Percentiles rank a stretch among this genome's conserved stretches.
phyloP scores from a whole-genome alignment of 1,284 basidiomycete species.

The Laetiporus sulphureus region DNA sequence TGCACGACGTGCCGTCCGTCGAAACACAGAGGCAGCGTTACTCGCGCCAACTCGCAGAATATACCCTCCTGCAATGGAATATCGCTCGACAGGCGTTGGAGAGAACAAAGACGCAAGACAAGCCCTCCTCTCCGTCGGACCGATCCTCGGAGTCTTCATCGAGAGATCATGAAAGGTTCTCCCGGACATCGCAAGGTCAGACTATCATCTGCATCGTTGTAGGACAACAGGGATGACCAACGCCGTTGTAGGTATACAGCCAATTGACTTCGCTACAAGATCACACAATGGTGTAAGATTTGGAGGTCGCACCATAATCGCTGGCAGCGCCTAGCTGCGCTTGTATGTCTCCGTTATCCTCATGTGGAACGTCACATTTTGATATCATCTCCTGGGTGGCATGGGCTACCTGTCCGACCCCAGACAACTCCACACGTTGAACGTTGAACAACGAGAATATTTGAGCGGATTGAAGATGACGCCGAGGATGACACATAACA shows the following conservation, averaged over 20 bases:
- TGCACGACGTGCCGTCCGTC: constrained; percentile 18
- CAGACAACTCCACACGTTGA: too few species aligned
- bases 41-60: constrained; percentile 48
- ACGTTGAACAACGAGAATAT: too few species aligned
- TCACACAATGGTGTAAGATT: constrained; percentile 12
- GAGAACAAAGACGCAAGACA: constrained; percentile 6
- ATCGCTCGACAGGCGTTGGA: constrained; percentile 25
- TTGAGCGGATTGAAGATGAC: too few species aligned
- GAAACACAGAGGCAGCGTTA: constrained; percentile 47
- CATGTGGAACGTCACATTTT: too few species aligned
- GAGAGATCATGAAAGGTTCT: constrained; percentile 7
- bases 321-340: constrained; percentile 8
- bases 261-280: constrained; percentile 21
- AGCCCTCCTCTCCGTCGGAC: constrained; percentile 7
- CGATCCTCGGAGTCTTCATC: constrained; percentile 5
- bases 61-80: constrained; percentile 54
- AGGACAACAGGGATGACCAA: too few species aligned
- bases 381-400: too few species aligned
- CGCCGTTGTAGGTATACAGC: constrained; percentile 20
- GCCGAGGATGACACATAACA: too few species aligned
- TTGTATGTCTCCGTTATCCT: background rate
- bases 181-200: constrained; percentile 17
- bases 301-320: constrained; percentile 12
- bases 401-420: too few species aligned
- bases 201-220: too few species aligned